A percentile compares a stretch with the other conserved stretches of the same genome.
These are phyloP conservation scores for Dillenia suffruticosa DNA, from an alignment of 164 flowering plant species.

Conservation along the genomic window DNA sequence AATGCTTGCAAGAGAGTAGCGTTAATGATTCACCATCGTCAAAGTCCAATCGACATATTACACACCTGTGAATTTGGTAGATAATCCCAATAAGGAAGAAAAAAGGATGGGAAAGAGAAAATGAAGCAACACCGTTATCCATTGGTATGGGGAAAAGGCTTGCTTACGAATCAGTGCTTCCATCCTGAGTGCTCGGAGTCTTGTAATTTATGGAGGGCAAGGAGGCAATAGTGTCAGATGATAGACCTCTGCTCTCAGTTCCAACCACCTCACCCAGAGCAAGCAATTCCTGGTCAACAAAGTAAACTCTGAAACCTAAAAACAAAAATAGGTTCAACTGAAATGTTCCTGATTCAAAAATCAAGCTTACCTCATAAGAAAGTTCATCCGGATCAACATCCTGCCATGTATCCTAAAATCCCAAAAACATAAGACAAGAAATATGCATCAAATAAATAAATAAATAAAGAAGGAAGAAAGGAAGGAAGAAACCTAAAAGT, in stretches of 20 bases:
- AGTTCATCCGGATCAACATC: conserved; percentile 95
- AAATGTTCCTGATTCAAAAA: conserved; percentile 1
- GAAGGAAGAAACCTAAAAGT: not conserved
- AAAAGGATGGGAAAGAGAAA: not conserved
- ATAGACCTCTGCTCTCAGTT: conserved; percentile 90
- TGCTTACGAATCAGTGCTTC: conserved; percentile 73
- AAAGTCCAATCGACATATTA: conserved; percentile 79
- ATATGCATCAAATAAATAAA: not conserved
- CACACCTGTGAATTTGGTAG: conserved; percentile 54
- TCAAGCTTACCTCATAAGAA: conserved; percentile 70
- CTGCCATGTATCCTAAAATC: conserved; percentile 74
- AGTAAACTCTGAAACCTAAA: conserved; percentile 4
- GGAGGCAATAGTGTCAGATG: conserved; percentile 71
- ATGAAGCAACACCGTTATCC: too few species aligned
- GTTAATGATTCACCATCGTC: conserved; percentile 46
- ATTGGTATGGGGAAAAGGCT: not conserved
- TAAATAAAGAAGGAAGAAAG: not conserved
- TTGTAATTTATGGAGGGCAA: conserved; percentile 68
- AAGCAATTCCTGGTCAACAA: conserved; percentile 60
- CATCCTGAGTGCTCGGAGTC: conserved; percentile 45
- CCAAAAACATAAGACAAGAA: conserved; percentile 1
- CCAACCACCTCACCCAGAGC: conserved; percentile 93
- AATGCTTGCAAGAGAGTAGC: conserved; percentile 78
- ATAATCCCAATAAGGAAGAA: not conserved
- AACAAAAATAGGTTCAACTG: not conserved